Evolutionary conservation across 768 basidiomycete genomes (phyloP), one percentile per base, ranked within the genome.

Genomic region (Boletus vermiculosoides): DNA sequence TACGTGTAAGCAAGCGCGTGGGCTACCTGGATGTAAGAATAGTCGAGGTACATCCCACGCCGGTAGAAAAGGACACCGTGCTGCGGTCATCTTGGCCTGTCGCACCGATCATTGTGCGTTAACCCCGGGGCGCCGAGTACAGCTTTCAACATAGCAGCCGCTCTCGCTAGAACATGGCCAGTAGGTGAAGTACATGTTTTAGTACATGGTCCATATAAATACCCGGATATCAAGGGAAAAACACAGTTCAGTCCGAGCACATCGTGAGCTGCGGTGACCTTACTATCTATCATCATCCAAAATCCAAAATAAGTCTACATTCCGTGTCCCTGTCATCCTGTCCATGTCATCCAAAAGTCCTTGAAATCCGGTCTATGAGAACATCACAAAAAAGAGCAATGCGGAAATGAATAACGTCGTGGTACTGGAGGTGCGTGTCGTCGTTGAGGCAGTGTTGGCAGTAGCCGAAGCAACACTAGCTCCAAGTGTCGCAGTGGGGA

Each of bases 401-500:
- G n/a, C 51, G 56, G 46, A 63, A 25, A 57, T 41, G 33, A 61
- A 18, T 7, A 67, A 11, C 23, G 42, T 37, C 13, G 25, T 22
- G 23, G 20, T 23, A 36, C 45, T 30, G 16, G 47, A 39, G 0
- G 39, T 45, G 41, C 55, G 57, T 54, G 58, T 39, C 33, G 25
- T 22, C 45, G 4, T 25, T 15, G 50, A 52, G 44, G 70, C 65
- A 55, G 50, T 48, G n/a, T 40, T 57, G 16, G 57, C 22, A 20
- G 60, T 64, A 31, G 56, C 48, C 0, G 68, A 53, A 25, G 62
- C 59, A 25, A 37, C 45, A 16, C n/a, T 56, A 1, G 60, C 48
- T 30, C 69, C 69, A 22, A 72, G 22, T 3, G 68, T 70, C 15
- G 58, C 58, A 4, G 50, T 63, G 16, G 69, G 69, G 3, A 72